phyloP scores from a whole-genome alignment of 2,329 filamentous ascomycete species.

The Coniella vitis region DNA sequence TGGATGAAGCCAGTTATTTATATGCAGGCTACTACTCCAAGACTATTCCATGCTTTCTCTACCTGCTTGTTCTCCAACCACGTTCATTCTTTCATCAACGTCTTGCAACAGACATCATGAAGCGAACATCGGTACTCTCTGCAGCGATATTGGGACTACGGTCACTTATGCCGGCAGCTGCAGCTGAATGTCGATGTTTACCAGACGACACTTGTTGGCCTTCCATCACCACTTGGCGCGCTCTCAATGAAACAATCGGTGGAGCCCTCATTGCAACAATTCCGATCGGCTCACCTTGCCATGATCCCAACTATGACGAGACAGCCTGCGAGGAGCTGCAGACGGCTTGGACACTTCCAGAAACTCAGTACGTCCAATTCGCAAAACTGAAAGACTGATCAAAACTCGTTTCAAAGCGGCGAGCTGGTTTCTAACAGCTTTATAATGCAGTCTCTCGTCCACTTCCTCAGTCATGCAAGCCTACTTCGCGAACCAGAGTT shows the following conservation, averaged over 20 bases:
- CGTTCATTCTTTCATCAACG: too few species aligned
- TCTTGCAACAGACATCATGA: too few species aligned
- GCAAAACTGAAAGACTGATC: too few species aligned
- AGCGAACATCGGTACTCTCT: too few species aligned
- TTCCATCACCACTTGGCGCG: constrained; percentile 30
- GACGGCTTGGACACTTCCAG: constrained; percentile 30
- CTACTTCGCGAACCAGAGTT: constrained; percentile 23
- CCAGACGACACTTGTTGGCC: constrained; percentile 34
- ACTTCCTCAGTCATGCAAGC: constrained; percentile 24
- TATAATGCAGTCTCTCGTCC: constrained; percentile 18
- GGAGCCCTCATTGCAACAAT: constrained; percentile 41
- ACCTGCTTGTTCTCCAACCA: too few species aligned
- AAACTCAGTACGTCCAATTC: too few species aligned
- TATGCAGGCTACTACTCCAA: too few species aligned
- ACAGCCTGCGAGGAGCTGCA: constrained; percentile 29
- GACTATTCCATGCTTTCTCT: too few species aligned
- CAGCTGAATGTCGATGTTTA: constrained; percentile 35
- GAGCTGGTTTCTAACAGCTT: too few species aligned
- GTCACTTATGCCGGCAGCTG: constrained; percentile 22
- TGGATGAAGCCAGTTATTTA: too few species aligned
- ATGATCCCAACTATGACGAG: constrained; percentile 33
- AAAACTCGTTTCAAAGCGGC: too few species aligned
- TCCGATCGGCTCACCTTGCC: constrained; percentile 40
- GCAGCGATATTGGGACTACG: too few species aligned
- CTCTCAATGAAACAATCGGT: constrained; percentile 40